Conservation (phyloP, 176 grass and related monocot genomes). For the Aegilops longissima region DNA sequence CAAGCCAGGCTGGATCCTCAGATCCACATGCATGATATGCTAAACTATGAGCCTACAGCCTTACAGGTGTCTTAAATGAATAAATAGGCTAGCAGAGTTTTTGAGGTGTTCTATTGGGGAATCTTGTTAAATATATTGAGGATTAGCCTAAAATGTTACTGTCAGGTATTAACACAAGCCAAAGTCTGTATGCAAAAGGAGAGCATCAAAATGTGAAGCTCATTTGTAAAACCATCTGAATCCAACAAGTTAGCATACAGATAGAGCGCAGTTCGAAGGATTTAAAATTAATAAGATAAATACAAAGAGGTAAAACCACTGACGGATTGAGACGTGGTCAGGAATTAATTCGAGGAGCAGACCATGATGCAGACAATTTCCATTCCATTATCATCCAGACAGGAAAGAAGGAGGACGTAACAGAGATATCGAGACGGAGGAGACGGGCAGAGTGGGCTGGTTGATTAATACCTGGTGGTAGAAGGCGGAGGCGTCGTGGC, state of each 20-base stretch:
- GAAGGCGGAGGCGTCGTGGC: slow-evolving; percentile 29
- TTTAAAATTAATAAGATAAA: too few species aligned
- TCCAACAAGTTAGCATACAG: background rate
- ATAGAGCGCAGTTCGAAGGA: background rate
- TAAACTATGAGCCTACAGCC: background rate
- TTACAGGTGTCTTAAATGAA: background rate
- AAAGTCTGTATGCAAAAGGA: too few species aligned
- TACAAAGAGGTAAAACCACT: too few species aligned
- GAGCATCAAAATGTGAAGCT: background rate
- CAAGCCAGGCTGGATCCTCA: background rate
- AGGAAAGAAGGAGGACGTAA: too few species aligned
- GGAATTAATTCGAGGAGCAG: background rate
- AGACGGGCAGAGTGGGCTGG: background rate
- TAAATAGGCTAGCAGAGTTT: background rate
- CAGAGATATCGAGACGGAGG: background rate
- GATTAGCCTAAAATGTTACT: background rate
- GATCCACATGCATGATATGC: background rate
- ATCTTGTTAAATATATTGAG: background rate
- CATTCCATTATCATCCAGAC: background rate
- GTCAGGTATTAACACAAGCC: background rate
- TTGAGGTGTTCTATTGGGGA: background rate
- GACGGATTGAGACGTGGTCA: too few species aligned
- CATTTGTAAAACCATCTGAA: background rate
- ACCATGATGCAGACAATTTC: background rate
- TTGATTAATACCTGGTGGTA: slow-evolving; percentile 26